Base-by-base conservation (phyloP, 345 rosid genomes). In the Clausena lansium region DNA sequence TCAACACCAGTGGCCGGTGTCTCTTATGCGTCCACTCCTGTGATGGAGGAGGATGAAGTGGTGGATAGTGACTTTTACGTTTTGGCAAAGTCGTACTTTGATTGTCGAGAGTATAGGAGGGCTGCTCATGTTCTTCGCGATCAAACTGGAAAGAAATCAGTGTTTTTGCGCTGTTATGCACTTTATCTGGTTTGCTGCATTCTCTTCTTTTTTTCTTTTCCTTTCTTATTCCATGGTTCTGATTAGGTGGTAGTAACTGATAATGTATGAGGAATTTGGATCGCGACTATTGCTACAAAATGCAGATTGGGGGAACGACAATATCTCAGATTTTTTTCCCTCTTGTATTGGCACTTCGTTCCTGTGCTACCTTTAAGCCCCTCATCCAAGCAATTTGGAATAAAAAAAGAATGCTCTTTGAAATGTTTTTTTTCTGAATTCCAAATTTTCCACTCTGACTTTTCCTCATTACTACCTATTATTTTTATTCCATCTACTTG, bases 71-170 rank as follows among this genome's bases (percentile, higher is more conserved):
- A 94, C 84, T 86, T 89, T 79, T 92, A 92, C 82, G 88, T 96
- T 80, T 84, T 94, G 80, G 97, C 94, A n/a, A 94, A 96, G 85
- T 89, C 97, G 0, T 94, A 92, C 85, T 91, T 94, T 61, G 94
- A 94, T 73, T 91, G 97, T 77, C 89, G 95, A 30, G 98, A 94
- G 82, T 90, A 92, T 71, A 82, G 91, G 79, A 85, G 98, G 74
- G 98, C 99, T 76, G 89, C 92, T 45, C 98, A 92, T 83, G 87
- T 84, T 41, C 97, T 96, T 62, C 91, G 91, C 45, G 92, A 91
- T 83, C 99, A 92, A 78, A 86, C 61, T 62, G 93, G 89, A 75
- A 94, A 90, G 84, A 94, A 94, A 83, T 90, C 92, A 3, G 83
- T 92, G 39, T 96, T 94, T 92, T 82, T 96, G 80, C 93, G 93